Evolutionary conservation across 169 alveolate species (phyloP), one percentile per base, ranked within the genome.

Genomic region (Cyclospora cayetanensis): DNA sequence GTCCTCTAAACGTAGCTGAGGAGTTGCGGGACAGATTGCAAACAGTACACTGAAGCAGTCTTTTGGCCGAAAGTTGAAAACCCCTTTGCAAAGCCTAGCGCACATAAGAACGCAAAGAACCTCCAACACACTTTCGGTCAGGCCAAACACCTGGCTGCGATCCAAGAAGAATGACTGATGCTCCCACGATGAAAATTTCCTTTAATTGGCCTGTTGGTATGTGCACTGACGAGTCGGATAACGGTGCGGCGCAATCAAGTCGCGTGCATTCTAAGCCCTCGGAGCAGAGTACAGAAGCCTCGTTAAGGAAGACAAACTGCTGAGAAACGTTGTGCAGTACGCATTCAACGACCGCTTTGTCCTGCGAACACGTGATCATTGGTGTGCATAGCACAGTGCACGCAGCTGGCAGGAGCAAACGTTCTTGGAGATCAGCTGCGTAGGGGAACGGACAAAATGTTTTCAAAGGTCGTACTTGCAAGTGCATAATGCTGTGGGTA

Each of bases 241-340:
- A 60, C 31, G 55, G 92, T 12, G 42, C 74, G 1, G 79, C 15
- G 31, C 90, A 74, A 31, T 76, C 93, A 5, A 89, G 52, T n/a
- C 93, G 79, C 46, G 85, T 68, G 72, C 93, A 66, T 34, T 89
- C 90, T 43, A 89, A 15, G 55, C 83, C 93, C 86, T 89, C 93
- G 0, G 43, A 70, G 72, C 93, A 89, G 55, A 89, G 7, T 34
- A 89, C 66, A 37, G 90, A 39, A n/a, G 90, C 93, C 27, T 76
- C 93, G 60, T 83, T 89, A 1, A 89, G 83, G 70, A 65, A 76
- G 18, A 89, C 90, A 35, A 52, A 37, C 55, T 89, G 90, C 72
- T 74, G 90, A 12, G 93, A 89, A 5, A 89, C 90, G 55, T 89
- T 89, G 27, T 52, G 72, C 43, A 89, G 72, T 29, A 55, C 25